Evolutionary conservation across 768 basidiomycete species (phyloP).

Genomic region (Calvatia gigantea): DNA sequence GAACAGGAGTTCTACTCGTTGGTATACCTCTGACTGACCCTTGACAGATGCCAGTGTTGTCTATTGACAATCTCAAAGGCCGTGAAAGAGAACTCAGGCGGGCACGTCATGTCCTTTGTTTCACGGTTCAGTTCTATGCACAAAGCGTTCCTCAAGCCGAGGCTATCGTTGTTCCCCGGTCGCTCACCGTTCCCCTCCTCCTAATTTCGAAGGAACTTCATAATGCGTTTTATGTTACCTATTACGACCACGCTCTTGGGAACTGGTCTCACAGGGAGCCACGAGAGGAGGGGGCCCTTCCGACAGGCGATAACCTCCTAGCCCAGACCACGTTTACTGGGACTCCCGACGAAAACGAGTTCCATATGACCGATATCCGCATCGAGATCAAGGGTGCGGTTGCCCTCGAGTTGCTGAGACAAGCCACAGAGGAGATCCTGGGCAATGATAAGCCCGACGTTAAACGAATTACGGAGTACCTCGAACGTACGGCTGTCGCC

Average conservation of each 20-base stretch:
- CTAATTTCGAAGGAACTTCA: slow-evolving; percentile 65
- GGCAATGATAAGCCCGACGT: slow-evolving; percentile 63
- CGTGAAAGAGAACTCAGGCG: slow-evolving; percentile 63
- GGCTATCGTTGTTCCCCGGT: slow-evolving; percentile 61
- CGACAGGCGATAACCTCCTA: slow-evolving; percentile 59
- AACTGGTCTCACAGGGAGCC: slow-evolving; percentile 56
- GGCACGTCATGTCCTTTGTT: slow-evolving; percentile 72
- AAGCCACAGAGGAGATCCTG: slow-evolving; percentile 86
- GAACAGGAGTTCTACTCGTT: slow-evolving; percentile 7
- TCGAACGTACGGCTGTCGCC: slow-evolving; percentile 55
- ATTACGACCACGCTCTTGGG: slow-evolving; percentile 88
- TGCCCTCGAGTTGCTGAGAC: slow-evolving; percentile 79
- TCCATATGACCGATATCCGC: slow-evolving; percentile 83
- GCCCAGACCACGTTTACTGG: slow-evolving; percentile 72
- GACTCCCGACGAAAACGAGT: slow-evolving; percentile 79
- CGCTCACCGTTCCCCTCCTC: slow-evolving; percentile 75
- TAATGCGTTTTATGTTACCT: slow-evolving; percentile 85
- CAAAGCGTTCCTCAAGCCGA: slow-evolving; percentile 52
- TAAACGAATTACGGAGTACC: slow-evolving; percentile 63
- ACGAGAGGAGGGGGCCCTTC: slow-evolving; percentile 28
- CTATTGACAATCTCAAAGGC: slow-evolving; percentile 35
- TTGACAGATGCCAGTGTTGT: slow-evolving; percentile 50
- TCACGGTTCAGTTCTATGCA: slow-evolving; percentile 78
- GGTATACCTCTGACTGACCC: background rate
- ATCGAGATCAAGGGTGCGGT: slow-evolving; percentile 87